Base-by-base conservation (phyloP, 441 rosid species). In the Populus hybrid region DNA sequence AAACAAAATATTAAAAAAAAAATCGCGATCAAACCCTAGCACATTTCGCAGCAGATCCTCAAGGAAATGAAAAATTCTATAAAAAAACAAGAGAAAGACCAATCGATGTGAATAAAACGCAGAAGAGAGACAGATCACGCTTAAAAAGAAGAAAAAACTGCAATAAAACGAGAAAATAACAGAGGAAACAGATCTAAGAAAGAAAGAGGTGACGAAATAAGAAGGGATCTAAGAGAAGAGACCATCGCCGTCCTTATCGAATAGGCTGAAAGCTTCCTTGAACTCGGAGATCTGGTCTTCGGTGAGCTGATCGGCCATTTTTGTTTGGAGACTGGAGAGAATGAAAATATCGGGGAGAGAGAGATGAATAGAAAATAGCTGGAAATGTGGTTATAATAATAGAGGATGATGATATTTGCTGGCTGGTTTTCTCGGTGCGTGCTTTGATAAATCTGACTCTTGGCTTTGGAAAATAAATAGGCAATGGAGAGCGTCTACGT, bases 241-340 rank as follows among this genome's bases (percentile, higher is more conserved):
- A 84, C 87, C 87, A 77, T 84, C 87, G 71, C 83, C 85, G 74
- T 84, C 87, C 83, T 84, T 84, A 79, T 84, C 84, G 64, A 84
- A 84, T 65, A 84, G 85, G 80, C 81, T 82, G 79, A 84, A 84
- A 53, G 85, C 87, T 73, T 84, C 87, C 85, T 77, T 84, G 79
- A 84, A 84, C 82, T 84, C 85, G 28, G 80, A 75, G 85, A 84
- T 84, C 87, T 84, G 87, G 38, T 82, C 87, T 2, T 79, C 80
- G 73, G 85, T 79, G 53, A 84, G 85, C 67, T 82, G 84, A 73
- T 85, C 85, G 26, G 77, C 85, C 85, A 79, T 82, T 10, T 42
- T 50, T 26, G 21, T 53, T 53, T 53, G 61, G 61, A 53, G 21
- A 18, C 32, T 30, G 32, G 32, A 30, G 32, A 30, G 61, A 53